These are phyloP conservation scores for Metarhizium sp. DNA, from an alignment of 2,329 filamentous ascomycete species.

Conservation along the genomic window DNA sequence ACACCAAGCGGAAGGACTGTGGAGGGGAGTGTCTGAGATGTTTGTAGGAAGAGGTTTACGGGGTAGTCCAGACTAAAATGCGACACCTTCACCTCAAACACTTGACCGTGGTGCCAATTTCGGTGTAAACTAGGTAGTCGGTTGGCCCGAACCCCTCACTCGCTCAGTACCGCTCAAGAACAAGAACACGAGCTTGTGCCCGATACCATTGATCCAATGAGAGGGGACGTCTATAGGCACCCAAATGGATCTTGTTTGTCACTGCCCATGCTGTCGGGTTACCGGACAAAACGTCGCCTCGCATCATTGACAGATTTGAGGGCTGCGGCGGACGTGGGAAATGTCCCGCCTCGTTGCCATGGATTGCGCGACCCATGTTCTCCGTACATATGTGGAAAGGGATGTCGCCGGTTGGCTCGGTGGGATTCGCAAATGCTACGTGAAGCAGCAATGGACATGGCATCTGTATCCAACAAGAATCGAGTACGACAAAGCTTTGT, in stretches of 20 bases:
- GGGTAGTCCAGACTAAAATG: neutral
- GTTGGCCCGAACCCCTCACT: conserved; percentile 6
- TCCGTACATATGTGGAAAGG: no score
- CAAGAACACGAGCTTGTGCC: neutral
- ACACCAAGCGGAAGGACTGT: neutral
- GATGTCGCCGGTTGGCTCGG: no score
- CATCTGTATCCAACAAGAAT: no score
- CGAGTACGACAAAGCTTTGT: no score
- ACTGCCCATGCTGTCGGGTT: no score
- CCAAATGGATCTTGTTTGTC: neutral
- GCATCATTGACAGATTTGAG: neutral
- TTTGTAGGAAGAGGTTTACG: neutral
- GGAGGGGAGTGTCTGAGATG: neutral
- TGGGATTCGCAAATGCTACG: no score
- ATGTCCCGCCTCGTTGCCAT: no score
- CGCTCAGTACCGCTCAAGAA: neutral
- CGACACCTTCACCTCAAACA: neutral
- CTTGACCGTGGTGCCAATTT: conserved; percentile 4
- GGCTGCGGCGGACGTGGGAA: no score
- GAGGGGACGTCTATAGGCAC: neutral
- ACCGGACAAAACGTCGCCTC: neutral
- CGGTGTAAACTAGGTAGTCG: conserved; percentile 10
- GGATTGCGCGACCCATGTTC: no score
- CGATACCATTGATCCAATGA: neutral
- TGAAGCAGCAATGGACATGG: no score